phyloP scores from a whole-genome alignment of 768 basidiomycete species.

The Candolleomyces aberdarensis region DNA sequence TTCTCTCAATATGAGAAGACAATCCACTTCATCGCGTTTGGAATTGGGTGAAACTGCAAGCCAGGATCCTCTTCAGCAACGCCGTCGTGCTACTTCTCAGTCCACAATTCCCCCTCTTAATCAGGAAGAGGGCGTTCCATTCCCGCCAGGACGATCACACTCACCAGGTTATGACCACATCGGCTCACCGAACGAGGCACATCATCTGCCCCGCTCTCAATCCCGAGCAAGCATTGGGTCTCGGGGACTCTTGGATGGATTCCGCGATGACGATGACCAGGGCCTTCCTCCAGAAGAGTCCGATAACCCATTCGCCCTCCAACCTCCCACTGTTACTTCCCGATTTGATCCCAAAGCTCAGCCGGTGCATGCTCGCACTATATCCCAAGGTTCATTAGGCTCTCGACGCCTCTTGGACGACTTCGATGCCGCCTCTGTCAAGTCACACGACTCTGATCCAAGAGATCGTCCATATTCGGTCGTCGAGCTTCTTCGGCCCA shows the following conservation, averaged over 20 bases:
- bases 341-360: constrained; percentile 78
- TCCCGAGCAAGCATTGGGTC: constrained; percentile 55
- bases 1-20: constrained; percentile 42
- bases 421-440: constrained; percentile 39
- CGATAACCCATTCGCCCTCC: constrained; percentile 68
- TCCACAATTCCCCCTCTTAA: constrained; percentile 35
- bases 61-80: constrained; percentile 16
- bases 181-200: not conserved
- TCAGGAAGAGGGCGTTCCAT: constrained; percentile 45
- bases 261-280: constrained; percentile 19
- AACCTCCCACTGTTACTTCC: constrained; percentile 63
- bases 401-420: constrained; percentile 61
- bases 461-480: constrained; percentile 67
- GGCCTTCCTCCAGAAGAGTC: constrained; percentile 41
- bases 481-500: constrained; percentile 79
- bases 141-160: constrained; percentile 55
- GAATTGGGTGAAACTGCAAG: constrained; percentile 21
- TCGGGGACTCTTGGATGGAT: constrained; percentile 36
- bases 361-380: constrained; percentile 48
- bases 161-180: constrained; percentile 35
- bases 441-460: constrained; percentile 34
- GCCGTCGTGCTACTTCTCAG: constrained; percentile 57
- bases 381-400: constrained; percentile 65
- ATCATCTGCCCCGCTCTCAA: constrained; percentile 31
- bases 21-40: constrained; percentile 4